phyloP scores from a whole-genome alignment of 768 basidiomycete genomes.

The Pleurotus pulmonarius region DNA sequence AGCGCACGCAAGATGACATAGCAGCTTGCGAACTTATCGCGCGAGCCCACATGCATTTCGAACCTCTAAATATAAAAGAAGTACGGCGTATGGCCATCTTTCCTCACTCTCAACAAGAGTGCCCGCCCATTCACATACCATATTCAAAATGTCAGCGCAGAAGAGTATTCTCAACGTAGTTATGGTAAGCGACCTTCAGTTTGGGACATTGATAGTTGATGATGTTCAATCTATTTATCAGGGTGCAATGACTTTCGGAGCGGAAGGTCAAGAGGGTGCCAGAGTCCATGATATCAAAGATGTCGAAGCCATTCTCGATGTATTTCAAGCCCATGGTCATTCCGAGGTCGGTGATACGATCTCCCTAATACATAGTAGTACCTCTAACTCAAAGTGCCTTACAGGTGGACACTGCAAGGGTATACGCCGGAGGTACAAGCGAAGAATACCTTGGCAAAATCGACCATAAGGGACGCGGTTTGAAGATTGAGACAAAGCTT shows the following conservation, averaged over 20 bases:
- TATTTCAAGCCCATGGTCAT: constrained; percentile 54
- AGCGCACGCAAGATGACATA: too few relatives aligned
- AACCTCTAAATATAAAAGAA: too few relatives aligned
- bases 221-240: constrained; percentile 11
- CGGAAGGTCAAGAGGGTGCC: constrained; percentile 41
- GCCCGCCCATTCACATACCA: too few relatives aligned
- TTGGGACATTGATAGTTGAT: background rate
- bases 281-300: constrained; percentile 46
- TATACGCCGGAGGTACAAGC: constrained; percentile 51
- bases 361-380: constrained; percentile 16
- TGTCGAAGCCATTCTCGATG: constrained; percentile 49
- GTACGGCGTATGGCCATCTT: too few relatives aligned
- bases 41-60: too few relatives aligned
- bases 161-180: constrained; percentile 1
- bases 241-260: constrained; percentile 56
- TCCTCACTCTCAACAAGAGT: too few relatives aligned
- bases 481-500: constrained; percentile 60
- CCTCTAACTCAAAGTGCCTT: constrained; percentile 26
- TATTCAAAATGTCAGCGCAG: background rate
- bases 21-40: too few relatives aligned
- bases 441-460: constrained; percentile 52
- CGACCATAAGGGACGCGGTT: constrained; percentile 43
- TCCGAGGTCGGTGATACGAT: constrained; percentile 30
- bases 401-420: constrained; percentile 46
- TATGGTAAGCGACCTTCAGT: background rate